Evolutionary conservation across 2,329 filamentous ascomycete species (phyloP), one percentile per base, ranked within the genome.

Genomic region (Aureobasidium sp.): DNA sequence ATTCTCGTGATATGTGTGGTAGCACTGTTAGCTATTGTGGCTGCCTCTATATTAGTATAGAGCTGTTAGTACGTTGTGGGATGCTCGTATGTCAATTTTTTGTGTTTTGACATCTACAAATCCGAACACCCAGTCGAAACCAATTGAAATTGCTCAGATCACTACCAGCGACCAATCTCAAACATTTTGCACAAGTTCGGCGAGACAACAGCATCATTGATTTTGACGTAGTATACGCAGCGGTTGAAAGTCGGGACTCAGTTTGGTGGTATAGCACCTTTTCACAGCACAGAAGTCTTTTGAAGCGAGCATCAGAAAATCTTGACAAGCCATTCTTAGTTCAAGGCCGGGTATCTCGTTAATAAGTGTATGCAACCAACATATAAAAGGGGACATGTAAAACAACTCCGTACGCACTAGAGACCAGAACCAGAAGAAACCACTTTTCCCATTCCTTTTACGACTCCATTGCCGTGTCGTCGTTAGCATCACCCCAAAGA

Each of bases 401-500:
- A 37, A 21, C 15, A 58, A 58, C 54, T 58, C 54, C 54, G 54
- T 48, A 59, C 57, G 57, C 57, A 15, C 44, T 59, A 59, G 45
- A 50, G 41, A 50, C 36, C 41, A 36, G 25, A 5, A 41, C 57
- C 57, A 41, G 27, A 41, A 49, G 27, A 41, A 1, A 30, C 42
- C 57, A 34, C 57, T 50, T 59, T 59, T 49, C 34, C 41, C 39
- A 39, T 13, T 2, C 45, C 25, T 36, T 29, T 50, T 48, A 61
- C 21, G 59, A 41, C 61, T 62, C 52, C 53, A 62, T 58, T 21
- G 61, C 59, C 30, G 32, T 62, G 30, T 58, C 61, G 10, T 58
- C 52, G 32, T 58, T 39, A 54, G 29, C 25, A 42, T 73, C 73
- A 11, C 90, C 91, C 89, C 90, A 97, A 15, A 99, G 77, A 2